Conservation (phyloP, 108 stramenopile genomes). For the Poteriospumella lacustris region DNA sequence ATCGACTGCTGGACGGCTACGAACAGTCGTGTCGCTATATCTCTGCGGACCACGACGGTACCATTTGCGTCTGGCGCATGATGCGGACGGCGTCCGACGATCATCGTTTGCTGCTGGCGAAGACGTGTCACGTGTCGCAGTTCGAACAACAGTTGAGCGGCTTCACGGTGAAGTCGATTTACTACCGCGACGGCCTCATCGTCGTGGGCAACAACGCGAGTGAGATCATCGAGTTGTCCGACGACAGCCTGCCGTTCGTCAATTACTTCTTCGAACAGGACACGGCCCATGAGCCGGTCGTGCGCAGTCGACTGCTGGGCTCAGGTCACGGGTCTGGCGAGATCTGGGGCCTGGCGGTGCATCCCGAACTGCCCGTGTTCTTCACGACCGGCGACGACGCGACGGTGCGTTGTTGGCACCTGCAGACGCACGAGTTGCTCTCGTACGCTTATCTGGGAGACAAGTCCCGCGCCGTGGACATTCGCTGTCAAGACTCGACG, state of each 20-base stretch:
- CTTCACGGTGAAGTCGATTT: not conserved
- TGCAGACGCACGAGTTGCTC: not conserved
- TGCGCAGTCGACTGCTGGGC: no score
- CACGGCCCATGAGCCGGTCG: not conserved
- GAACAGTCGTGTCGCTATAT: not conserved
- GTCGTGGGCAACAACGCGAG: constrained; percentile 4
- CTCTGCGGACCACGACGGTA: not conserved
- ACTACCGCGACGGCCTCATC: not conserved
- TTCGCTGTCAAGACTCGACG: no score
- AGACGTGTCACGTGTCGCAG: not conserved
- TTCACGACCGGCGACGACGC: constrained; percentile 16
- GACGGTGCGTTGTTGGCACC: not conserved
- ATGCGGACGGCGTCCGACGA: not conserved
- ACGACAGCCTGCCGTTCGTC: not conserved
- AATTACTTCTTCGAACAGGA: not conserved
- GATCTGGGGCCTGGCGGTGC: not conserved
- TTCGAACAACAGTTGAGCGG: not conserved
- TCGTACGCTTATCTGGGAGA: not conserved
- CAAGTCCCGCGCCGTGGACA: not conserved
- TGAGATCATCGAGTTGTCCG: constrained; percentile 12
- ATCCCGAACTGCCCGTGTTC: constrained; percentile 10
- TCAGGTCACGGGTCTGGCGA: constrained; percentile 12
- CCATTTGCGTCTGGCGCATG: constrained; percentile 10
- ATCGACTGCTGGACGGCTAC: no score
- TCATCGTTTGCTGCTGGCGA: not conserved